Conservation (phyloP, 345 rosid genomes). For the Lenwebbia sp. region DNA sequence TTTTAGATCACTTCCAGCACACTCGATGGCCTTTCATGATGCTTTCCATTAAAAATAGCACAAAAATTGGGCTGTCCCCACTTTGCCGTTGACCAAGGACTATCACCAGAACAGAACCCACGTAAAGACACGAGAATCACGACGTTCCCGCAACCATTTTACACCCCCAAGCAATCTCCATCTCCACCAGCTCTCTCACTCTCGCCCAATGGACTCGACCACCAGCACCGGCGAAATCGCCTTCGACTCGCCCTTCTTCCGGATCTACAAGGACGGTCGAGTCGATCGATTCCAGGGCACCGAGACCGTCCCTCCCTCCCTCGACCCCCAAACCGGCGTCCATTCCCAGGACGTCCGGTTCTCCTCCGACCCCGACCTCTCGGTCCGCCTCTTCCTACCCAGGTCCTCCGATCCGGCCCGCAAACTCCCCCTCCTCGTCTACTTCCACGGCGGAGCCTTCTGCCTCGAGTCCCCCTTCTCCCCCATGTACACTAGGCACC, state of each 20-base stretch:
- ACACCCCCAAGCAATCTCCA: neutral
- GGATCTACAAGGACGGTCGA: slow-evolving; percentile 19
- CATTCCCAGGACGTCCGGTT: slow-evolving; percentile 12
- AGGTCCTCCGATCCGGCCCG: neutral
- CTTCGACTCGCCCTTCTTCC: slow-evolving; percentile 20
- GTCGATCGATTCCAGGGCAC: neutral
- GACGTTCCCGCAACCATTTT: neutral
- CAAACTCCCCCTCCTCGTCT: slow-evolving; percentile 20
- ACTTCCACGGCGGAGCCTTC: slow-evolving; percentile 19
- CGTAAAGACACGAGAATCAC: neutral
- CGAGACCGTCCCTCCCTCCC: neutral
- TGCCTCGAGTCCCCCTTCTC: slow-evolving; percentile 16
- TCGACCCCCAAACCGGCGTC: slow-evolving; percentile 13
- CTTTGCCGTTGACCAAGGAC: neutral
- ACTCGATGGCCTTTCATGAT: neutral
- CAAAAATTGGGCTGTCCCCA: neutral
- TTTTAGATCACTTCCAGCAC: neutral
- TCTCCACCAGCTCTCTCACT: neutral
- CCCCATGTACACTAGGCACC: neutral
- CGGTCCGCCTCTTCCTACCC: slow-evolving; percentile 15
- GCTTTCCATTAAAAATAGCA: neutral
- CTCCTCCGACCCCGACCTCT: slow-evolving; percentile 5
- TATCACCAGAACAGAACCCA: neutral
- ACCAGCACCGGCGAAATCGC: neutral
- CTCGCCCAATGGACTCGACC: neutral